A percentile compares a stretch with the other conserved stretches of the same genome.
phyloP scores from a whole-genome alignment of 345 rosid species.

The Brassica rapa region DNA sequence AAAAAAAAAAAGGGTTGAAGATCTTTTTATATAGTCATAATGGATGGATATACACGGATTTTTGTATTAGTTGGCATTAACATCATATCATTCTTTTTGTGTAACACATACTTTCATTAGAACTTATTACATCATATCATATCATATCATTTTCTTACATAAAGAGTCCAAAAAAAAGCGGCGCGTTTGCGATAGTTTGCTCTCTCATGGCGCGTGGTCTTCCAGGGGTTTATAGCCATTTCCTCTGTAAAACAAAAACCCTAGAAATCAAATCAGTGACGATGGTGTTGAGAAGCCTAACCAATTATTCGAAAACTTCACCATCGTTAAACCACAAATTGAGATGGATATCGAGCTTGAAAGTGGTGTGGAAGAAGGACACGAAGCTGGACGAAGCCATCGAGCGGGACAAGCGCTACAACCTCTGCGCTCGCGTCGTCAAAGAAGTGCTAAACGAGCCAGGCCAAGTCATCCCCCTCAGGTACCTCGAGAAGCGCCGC shows the following conservation, averaged over 20 bases:
- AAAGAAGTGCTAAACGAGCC: slow-evolving; percentile 80
- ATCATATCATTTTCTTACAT: neutral
- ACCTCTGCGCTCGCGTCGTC: slow-evolving; percentile 67
- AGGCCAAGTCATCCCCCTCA: slow-evolving; percentile 72
- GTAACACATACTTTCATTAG: too few species aligned
- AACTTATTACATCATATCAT: neutral
- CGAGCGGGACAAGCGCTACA: slow-evolving; percentile 65
- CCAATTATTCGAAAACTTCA: neutral
- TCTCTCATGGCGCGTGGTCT: neutral
- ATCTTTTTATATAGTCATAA: too few species aligned
- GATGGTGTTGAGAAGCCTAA: slow-evolving; percentile 33
- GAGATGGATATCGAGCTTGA: slow-evolving; percentile 67
- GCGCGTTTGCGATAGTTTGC: neutral
- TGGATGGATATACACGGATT: neutral
- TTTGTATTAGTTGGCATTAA: neutral
- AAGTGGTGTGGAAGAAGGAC: slow-evolving; percentile 83
- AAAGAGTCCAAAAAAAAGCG: neutral
- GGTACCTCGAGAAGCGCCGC: slow-evolving; percentile 75
- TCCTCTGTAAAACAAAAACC: neutral
- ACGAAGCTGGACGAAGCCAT: slow-evolving; percentile 64
- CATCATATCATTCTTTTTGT: neutral
- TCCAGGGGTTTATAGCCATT: slow-evolving; percentile 5
- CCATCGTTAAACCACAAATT: neutral
- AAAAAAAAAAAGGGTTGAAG: too few species aligned
- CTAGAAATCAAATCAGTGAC: slow-evolving; percentile 1